A percentile compares a stretch with the other conserved stretches of the same genome.
Conservation (phyloP, 805 yeast species). For the Tetrapisispora namnaoensis region DNA sequence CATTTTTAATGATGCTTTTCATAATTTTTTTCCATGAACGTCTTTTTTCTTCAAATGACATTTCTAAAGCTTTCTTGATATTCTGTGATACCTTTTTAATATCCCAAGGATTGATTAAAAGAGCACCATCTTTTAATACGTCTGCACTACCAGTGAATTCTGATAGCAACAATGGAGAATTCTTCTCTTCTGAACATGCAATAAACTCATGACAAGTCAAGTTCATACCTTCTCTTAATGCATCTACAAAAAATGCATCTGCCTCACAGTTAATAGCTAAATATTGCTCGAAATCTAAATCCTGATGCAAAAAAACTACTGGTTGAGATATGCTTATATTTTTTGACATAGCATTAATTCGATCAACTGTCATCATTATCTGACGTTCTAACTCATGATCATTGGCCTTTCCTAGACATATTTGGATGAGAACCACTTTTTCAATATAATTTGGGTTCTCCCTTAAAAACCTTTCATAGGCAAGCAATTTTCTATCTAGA, state of each 20-base stretch:
- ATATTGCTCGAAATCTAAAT: constrained; percentile 81
- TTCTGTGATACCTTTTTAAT: constrained; percentile 51
- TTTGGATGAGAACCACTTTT: constrained; percentile 69
- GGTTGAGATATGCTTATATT: constrained; percentile 72
- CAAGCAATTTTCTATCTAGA: constrained; percentile 73
- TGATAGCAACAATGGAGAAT: constrained; percentile 75
- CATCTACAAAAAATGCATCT: constrained; percentile 75
- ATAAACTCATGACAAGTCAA: constrained; percentile 92
- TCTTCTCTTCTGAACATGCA: constrained; percentile 57
- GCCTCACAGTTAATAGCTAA: constrained; percentile 80
- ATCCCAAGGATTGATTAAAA: constrained; percentile 90
- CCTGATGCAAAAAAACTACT: constrained; percentile 80
- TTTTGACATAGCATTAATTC: constrained; percentile 70
- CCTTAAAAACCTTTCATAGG: constrained; percentile 70
- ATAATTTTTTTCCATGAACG: constrained; percentile 54
- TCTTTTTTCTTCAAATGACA: constrained; percentile 49
- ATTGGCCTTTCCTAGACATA: constrained; percentile 52
- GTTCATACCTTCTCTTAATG: constrained; percentile 95
- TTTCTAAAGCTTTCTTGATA: constrained; percentile 53
- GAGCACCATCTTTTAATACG: constrained; percentile 58
- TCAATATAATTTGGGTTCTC: constrained; percentile 63
- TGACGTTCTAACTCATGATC: constrained; percentile 65
- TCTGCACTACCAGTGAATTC: constrained; percentile 94
- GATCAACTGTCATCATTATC: constrained; percentile 64
- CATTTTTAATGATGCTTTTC: constrained; percentile 51